Base-by-base conservation (phyloP, 2,329 filamentous ascomycete species). In the Claviceps sp. region DNA sequence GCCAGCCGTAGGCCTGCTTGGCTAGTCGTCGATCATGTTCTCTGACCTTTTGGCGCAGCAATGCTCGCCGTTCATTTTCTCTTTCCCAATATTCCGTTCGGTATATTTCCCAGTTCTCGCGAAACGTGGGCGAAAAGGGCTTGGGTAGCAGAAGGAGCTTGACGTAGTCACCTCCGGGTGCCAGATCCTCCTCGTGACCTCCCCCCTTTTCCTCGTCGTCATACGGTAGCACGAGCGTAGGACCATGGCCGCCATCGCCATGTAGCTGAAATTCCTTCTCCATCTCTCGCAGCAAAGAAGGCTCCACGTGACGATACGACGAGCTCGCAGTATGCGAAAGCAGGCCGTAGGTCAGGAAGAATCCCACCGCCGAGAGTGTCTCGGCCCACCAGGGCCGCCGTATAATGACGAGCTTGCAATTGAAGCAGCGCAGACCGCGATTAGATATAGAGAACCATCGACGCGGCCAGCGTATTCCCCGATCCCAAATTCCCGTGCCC, bases 51-150 rank as follows among this genome's bases (percentile, higher is more conserved):
- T 76, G 63, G 43, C 88, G 78, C 24, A 96, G 72, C 53, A 86
- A 71, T 2, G 84, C 79, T 13, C 93, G 82, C 2, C 91, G 83
- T 66, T 95, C 89, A 63, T 98, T 98, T 67, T 98, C 93, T 55
- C 84, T 84, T 60, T 96, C 91, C 93, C 93, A 98, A 69, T 96
- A 98, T 55, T 96, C 90, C 37, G 85, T 83, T 50, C 93, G 79
- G 68, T 94, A 98, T 16, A 91, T 76, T 63, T 98, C 93, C 93
- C 93, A 98, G 58, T 95, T 95, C 66, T 97, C 90, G 20, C 93
- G 79, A 63, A 98, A 98, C 47, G 88, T 89, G 0, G 93, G 85
- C 5, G 88, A 94, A 63, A 98, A 98, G 0, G 90, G 89, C 65
- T 98, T 98, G 1, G 93, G 89, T 11, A 96, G 78, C 7, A 98